Evolutionary conservation across 1,284 basidiomycete genomes (phyloP), one percentile per base, ranked within the genome.

Genomic region (Omphalotus olearius): DNA sequence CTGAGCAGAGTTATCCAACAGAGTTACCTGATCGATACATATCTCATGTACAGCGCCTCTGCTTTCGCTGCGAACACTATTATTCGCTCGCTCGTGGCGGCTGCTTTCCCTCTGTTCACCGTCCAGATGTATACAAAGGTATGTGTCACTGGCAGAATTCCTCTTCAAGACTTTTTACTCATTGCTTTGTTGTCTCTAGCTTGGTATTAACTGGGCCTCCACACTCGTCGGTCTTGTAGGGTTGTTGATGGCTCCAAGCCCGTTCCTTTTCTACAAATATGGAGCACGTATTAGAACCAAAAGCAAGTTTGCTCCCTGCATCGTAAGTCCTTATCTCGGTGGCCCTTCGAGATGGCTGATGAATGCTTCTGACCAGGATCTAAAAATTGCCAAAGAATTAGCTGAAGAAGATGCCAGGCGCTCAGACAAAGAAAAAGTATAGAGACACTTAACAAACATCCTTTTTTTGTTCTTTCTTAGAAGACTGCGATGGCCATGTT

Each of bases 11-110:
- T 56, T 62, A n/a, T 53, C 61, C 55, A 23, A 30, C 62, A 81
- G 74, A 77, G 72, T 53, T 83, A 82, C 59, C 65, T 82, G 39
- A 75, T 83, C 41, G 83, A 85, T 56, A 79, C 80, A 2, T 85
- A 85, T 64, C 66, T 81, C 37, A 74, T 76, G 70, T 88, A 80
- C 66, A 78, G 80, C 56, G 85, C 86, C 1, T 85, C 82, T 17
- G 88, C 87, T 1, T 79, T 89, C 39, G 82, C 87, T 0, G 85
- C 82, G 6, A 88, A 86, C 65, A 88, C 84, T 0, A 73, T 89
- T 57, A 65, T 82, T 40, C 80, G 87, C 45, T 85, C 81, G 0
- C 77, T 77, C 0, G 72, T 80, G 4, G 86, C 80, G 6, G 82
- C 85, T 0, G 78, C 80, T 0, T 87, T 89, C 72, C 86, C 86